Evolutionary conservation across 2,329 filamentous ascomycete species (phyloP).

Genomic region (Dothidotthia symphoricarpi): DNA sequence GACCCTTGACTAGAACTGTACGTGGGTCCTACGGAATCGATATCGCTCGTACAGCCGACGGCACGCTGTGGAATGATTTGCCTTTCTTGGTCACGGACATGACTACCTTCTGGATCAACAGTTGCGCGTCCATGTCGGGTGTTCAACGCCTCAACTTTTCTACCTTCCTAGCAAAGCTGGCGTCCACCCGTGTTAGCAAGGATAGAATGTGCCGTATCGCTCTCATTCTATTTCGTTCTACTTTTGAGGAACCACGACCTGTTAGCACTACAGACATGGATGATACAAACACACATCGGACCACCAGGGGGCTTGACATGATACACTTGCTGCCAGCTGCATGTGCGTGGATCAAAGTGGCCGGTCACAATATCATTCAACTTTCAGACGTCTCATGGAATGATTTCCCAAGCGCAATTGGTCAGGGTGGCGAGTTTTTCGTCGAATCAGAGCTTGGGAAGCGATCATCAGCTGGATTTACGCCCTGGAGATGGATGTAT

Average conservation of each 20-base stretch:
- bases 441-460: constrained; percentile 7
- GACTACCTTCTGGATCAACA: constrained; percentile 8
- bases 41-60: constrained; percentile 9
- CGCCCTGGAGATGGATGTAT: constrained; percentile 10
- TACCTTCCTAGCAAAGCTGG: constrained; percentile 10
- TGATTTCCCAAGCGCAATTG: constrained; percentile 6
- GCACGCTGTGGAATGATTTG: constrained; percentile 13
- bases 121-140: constrained; percentile 5
- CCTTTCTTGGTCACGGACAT: constrained; percentile 11
- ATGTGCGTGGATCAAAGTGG: constrained; percentile 8
- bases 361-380: constrained; percentile 3
- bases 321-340: constrained; percentile 5
- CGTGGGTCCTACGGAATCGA: constrained; percentile 10
- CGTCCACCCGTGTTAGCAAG: constrained; percentile 6
- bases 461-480: constrained; percentile 10
- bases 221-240: constrained; percentile 5
- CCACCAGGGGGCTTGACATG: constrained; percentile 1
- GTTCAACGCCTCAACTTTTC: constrained; percentile 8
- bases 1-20: constrained; percentile 9
- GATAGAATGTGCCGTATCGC: constrained; percentile 6
- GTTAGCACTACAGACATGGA: constrained; percentile 2
- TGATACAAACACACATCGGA: constrained; percentile 2
- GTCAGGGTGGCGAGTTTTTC: constrained; percentile 6
- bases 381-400: constrained; percentile 6
- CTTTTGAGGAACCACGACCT: constrained; percentile 3